Percentiles rank a stretch among this genome's conserved stretches.
phyloP scores from a whole-genome alignment of 495 filamentous ascomycete species.

The Neurospora sp. region DNA sequence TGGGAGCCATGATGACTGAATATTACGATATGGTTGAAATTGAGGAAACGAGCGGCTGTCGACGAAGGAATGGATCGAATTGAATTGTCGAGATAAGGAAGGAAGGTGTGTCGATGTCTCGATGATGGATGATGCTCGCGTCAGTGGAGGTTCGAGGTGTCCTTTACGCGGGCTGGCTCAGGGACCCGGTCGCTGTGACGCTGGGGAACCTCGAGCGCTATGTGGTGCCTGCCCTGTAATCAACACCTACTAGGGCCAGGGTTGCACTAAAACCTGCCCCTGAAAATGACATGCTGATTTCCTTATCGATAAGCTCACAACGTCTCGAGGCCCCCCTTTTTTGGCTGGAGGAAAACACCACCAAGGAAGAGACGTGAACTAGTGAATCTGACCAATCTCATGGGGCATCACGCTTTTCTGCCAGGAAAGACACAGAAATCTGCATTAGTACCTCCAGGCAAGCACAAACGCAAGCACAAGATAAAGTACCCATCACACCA shows the following conservation, averaged over 20 bases:
- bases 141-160: neutral
- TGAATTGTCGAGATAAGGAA: neutral
- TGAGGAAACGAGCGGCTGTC: neutral
- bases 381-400: neutral
- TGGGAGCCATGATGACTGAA: slow-evolving; percentile 23
- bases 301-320: neutral
- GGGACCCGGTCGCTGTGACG: neutral
- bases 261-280: neutral
- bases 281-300: neutral
- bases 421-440: neutral
- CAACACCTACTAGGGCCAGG: neutral
- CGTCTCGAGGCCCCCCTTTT: neutral
- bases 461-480: neutral
- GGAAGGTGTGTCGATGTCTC: neutral
- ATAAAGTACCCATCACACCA: neutral
- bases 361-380: neutral
- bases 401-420: neutral
- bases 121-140: neutral
- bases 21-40: neutral
- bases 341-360: neutral
- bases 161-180: neutral
- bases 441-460: neutral
- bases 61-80: neutral
- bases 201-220: neutral
- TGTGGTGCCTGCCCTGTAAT: neutral